phyloP scores from a whole-genome alignment of 805 yeast species.

The Metschnikowia kunwiensis region DNA sequence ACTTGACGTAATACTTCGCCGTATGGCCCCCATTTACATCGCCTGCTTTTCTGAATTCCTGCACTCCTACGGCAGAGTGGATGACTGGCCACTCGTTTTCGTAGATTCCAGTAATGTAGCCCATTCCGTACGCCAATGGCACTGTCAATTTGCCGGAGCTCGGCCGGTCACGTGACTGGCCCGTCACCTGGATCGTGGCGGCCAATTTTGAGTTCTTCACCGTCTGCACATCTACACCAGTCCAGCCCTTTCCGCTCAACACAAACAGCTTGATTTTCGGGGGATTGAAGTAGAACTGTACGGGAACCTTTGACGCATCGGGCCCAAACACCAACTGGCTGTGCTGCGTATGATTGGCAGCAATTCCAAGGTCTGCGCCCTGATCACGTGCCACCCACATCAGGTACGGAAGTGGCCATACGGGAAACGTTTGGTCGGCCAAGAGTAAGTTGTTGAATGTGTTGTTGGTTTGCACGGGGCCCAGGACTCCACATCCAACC shows the following conservation, averaged over 20 bases:
- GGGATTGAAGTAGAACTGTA: constrained; percentile 65
- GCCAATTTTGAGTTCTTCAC: constrained; percentile 32
- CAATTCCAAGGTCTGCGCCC: constrained; percentile 55
- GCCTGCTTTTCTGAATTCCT: constrained; percentile 38
- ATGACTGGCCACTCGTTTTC: constrained; percentile 29
- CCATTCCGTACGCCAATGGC: constrained; percentile 80
- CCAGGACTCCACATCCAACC: constrained; percentile 25
- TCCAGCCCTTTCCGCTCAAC: constrained; percentile 30
- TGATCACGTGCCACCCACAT: constrained; percentile 58
- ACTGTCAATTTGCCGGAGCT: constrained; percentile 41
- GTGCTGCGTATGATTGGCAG: constrained; percentile 59
- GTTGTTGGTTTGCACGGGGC: constrained; percentile 70
- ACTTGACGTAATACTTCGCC: constrained; percentile 52
- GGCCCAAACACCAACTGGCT: constrained; percentile 69
- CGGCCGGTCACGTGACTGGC: constrained; percentile 1
- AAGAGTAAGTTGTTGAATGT: constrained; percentile 72
- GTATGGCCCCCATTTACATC: constrained; percentile 28
- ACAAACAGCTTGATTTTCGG: constrained; percentile 61
- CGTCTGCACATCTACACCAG: constrained; percentile 21
- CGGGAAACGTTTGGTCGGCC: constrained; percentile 62
- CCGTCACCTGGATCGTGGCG: constrained; percentile 24
- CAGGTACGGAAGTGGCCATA: constrained; percentile 82
- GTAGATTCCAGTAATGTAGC: constrained; percentile 64
- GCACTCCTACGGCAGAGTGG: constrained; percentile 65
- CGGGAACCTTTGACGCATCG: constrained; percentile 50